phyloP scores from a whole-genome alignment of 164 flowering plant species.

The Protea cynaroides region DNA sequence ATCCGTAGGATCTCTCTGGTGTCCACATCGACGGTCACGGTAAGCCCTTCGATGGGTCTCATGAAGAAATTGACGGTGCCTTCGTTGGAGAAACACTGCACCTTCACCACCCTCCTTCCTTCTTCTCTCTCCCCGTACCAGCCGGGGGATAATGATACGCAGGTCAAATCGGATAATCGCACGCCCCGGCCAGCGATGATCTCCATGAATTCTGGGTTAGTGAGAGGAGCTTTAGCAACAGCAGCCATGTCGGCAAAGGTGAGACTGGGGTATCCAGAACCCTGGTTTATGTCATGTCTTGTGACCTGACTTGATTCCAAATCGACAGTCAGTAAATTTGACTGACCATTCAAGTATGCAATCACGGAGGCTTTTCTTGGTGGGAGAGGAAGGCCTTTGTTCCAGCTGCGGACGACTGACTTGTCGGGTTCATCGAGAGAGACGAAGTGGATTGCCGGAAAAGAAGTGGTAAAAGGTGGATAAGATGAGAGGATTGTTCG shows the following conservation, averaged over 20 bases:
- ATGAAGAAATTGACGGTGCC: constrained; percentile 58
- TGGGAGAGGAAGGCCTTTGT: constrained; percentile 41
- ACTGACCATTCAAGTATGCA: constrained; percentile 25
- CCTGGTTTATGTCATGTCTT: constrained; percentile 9
- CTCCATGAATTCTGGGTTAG: constrained; percentile 22
- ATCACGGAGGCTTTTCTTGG: constrained; percentile 55
- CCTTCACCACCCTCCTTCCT: constrained; percentile 39
- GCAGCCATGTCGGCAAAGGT: constrained; percentile 24
- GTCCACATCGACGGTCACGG: constrained; percentile 45
- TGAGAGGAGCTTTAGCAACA: constrained; percentile 15
- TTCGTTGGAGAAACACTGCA: constrained; percentile 42
- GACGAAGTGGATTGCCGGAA: constrained; percentile 34
- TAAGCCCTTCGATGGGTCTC: constrained; percentile 71
- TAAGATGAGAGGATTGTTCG: constrained; percentile 28
- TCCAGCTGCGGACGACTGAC: constrained; percentile 42
- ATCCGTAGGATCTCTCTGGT: constrained; percentile 29
- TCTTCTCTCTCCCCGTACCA: constrained; percentile 58
- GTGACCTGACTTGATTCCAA: constrained; percentile 23
- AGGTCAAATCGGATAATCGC: constrained; percentile 19
- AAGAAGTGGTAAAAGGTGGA: constrained; percentile 20
- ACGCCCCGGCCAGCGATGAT: constrained; percentile 31
- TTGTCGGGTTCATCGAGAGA: constrained; percentile 62
- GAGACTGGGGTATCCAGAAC: constrained; percentile 38
- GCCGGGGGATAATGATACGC: constrained; percentile 34
- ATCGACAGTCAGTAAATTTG: constrained; percentile 45